Percentiles rank a stretch among this genome's conserved stretches.
Conservation (phyloP, 179 eudicot genomes). For the Vitellaria paradoxa region DNA sequence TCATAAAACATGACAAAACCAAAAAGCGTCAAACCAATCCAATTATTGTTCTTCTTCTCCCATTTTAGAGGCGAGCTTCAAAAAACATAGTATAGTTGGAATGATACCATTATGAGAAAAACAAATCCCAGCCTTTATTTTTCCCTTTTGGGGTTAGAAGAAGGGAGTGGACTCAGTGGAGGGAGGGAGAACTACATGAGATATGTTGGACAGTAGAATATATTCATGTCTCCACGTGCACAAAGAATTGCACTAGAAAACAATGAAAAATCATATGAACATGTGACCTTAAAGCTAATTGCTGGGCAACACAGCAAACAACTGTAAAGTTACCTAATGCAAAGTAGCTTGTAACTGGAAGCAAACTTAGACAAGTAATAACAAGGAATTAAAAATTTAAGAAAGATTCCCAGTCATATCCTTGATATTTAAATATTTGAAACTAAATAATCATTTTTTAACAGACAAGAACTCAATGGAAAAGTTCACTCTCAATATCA, state of each 20-base stretch:
- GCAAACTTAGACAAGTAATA: not conserved
- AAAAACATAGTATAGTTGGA: not conserved
- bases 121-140: not conserved
- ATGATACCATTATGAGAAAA: not conserved
- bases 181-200: not conserved
- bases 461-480: not conserved
- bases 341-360: not conserved
- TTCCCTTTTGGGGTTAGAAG: not conserved
- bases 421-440: not conserved
- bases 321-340: not conserved
- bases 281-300: slow-evolving; percentile 2
- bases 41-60: not conserved
- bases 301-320: not conserved
- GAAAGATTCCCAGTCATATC: not conserved
- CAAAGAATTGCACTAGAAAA: not conserved
- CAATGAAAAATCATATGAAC: not conserved
- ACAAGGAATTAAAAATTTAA: not conserved
- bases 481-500: not conserved
- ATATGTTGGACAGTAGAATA: not conserved
- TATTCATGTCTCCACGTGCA: not conserved
- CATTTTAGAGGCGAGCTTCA: not conserved
- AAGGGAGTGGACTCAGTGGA: not conserved
- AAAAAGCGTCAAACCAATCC: slow-evolving; percentile 6
- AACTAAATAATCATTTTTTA: not conserved
- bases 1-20: not conserved